Percentiles rank a stretch among this genome's conserved stretches.
Evolutionary conservation across 306 rosid species (phyloP).

Genomic region (Glycine tomentella): DNA sequence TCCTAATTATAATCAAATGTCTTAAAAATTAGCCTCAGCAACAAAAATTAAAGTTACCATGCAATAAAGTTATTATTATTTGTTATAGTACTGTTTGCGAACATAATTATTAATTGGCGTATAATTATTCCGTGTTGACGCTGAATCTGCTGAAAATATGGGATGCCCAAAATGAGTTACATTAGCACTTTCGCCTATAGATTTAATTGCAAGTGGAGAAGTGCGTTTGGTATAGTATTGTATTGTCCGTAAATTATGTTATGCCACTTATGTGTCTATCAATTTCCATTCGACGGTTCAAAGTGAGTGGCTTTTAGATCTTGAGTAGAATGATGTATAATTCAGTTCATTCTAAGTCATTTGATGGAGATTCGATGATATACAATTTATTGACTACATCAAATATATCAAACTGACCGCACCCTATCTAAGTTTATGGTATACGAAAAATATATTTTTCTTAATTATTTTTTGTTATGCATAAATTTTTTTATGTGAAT

Average conservation of each 20-base stretch:
- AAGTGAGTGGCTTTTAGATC: not conserved
- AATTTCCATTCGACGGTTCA: not conserved
- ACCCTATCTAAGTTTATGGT: not conserved
- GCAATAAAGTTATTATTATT: not conserved
- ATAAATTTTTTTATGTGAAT: too few relatives aligned
- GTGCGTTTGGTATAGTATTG: not conserved
- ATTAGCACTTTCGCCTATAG: not conserved
- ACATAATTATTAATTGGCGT: not conserved
- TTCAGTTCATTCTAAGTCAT: not conserved
- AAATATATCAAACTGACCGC: not conserved
- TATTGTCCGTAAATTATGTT: not conserved
- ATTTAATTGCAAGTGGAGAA: not conserved
- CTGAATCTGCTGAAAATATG: not conserved
- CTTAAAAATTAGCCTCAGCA: too few relatives aligned
- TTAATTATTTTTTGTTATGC: too few relatives aligned
- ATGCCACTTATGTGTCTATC: too few relatives aligned
- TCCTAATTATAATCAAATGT: too few relatives aligned
- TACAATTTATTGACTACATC: not conserved
- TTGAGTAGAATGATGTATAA: not conserved
- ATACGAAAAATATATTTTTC: too few relatives aligned
- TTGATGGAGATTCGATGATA: not conserved
- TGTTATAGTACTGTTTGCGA: not conserved
- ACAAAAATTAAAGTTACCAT: not conserved
- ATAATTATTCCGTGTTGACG: slow-evolving; percentile 6
- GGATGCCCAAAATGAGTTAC: not conserved